Base-by-base conservation (phyloP, 108 stramenopile genomes). In the Discostella pseudostelligera region DNA sequence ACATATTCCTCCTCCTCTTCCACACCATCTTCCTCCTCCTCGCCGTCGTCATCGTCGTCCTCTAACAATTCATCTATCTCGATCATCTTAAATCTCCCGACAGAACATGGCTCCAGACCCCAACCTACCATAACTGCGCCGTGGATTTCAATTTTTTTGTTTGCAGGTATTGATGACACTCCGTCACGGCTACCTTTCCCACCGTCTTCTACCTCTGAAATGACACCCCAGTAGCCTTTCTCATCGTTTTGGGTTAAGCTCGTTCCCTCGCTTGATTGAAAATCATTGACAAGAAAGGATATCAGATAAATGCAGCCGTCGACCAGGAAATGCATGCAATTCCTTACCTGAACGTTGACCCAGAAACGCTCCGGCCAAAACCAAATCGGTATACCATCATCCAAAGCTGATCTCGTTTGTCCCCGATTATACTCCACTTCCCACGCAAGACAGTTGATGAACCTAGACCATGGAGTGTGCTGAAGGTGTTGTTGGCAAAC, bases 311-410 rank as follows among this genome's bases (percentile, higher is more conserved):
- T 25, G 49, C 7, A 24, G 13, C 65, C 50, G 24, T 13, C 14
- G 14, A 37, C 57, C 40, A 61, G 10, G 26, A 21, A 12, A 28
- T 26, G 35, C 12, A 55, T 39, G 4, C 32, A 19, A 39, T 42
- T 17, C 61, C 82, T 72, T 46, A 83, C 82, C 82, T 83, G 62
- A 59, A 92, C 8, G 84, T 84, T 9, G 83, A 82, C n/a, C 88
- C 88, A 49, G 84, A 84, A 17, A 89, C 91, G 29, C 79, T 78
- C 29, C 91, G 67, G 32, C 91, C 91, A 71, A 87, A 92, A 0
- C 91, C 91, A 74, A 92, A 92, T 8, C 88, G 78, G 67, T 71
- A 84, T 7, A 89, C 80, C 70, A 84, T 83, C 85, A 92, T 92
- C 91, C 91, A 92, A 10, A 92, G 58, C 47, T 89, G 83, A 80